Evolutionary conservation across 345 rosid genomes (phyloP).

Genomic region (Populus davidiana): DNA sequence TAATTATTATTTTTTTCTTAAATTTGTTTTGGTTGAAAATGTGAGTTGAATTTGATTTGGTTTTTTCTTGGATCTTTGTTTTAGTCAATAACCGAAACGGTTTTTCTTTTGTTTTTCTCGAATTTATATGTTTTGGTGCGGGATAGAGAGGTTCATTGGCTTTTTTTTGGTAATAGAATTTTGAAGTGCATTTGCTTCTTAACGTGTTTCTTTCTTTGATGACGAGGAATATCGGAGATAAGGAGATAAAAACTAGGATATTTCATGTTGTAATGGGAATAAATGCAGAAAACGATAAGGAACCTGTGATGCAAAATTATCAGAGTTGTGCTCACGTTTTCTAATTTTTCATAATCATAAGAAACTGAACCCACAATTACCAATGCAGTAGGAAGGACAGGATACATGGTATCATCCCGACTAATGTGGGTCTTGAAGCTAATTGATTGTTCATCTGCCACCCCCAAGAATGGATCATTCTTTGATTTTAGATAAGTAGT

Average conservation of each 20-base stretch:
- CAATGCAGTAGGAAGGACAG: not conserved
- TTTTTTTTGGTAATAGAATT: not conserved
- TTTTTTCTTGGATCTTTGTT: not conserved
- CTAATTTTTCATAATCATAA: not conserved
- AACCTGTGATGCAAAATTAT: not conserved
- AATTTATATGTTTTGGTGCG: not conserved
- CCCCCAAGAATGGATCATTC: not conserved
- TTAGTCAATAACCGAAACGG: not conserved
- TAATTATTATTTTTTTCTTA: not conserved
- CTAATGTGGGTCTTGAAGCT: not conserved
- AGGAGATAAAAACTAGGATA: not conserved
- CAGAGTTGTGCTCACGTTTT: not conserved
- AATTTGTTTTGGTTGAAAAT: not conserved
- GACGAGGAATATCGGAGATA: not conserved
- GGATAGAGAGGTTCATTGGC: not conserved
- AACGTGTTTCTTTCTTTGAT: not conserved
- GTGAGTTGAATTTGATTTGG: not conserved
- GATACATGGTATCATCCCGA: not conserved
- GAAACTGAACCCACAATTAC: not conserved
- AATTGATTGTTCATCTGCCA: not conserved
- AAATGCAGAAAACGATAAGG: not conserved
- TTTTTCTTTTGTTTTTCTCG: not conserved
- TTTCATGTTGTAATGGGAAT: not conserved
- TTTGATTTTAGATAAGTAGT: not conserved
- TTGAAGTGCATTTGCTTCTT: not conserved